Percentiles rank a stretch among this genome's conserved stretches.
phyloP scores from a whole-genome alignment of 2,329 filamentous ascomycete genomes.

The Truncatella angustata region DNA sequence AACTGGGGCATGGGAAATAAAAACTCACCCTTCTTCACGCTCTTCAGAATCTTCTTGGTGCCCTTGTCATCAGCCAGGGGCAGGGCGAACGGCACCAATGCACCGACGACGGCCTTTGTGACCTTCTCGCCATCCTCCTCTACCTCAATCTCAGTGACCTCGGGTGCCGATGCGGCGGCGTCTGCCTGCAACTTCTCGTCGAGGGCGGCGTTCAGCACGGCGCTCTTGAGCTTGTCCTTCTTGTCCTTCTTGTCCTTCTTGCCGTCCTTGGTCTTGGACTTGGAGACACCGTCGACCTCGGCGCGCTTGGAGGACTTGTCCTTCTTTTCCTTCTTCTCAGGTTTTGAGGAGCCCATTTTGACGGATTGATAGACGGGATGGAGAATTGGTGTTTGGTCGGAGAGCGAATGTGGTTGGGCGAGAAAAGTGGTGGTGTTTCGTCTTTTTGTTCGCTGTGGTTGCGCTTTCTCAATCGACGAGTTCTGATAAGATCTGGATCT shows the following conservation, averaged over 20 bases:
- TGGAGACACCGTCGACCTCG: conserved; percentile 52
- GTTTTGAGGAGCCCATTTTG: conserved; percentile 31
- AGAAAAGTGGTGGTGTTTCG: no score
- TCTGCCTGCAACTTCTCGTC: conserved; percentile 64
- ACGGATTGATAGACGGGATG: no score
- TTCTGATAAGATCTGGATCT: conserved; percentile 1
- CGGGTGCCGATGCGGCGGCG: conserved; percentile 38
- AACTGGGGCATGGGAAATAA: background rate
- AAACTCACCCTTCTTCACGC: conserved; percentile 53
- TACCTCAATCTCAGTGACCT: conserved; percentile 42
- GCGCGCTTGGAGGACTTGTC: conserved; percentile 54
- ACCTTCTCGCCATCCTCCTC: conserved; percentile 41
- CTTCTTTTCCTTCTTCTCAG: conserved; percentile 49
- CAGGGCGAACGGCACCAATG: conserved; percentile 79
- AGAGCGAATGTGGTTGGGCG: no score
- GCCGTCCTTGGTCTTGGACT: conserved; percentile 52
- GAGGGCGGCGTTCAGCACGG: conserved; percentile 54
- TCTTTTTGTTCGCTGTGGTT: background rate
- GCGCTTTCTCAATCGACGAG: background rate
- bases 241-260: conserved; percentile 66
- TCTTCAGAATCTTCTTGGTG: conserved; percentile 60
- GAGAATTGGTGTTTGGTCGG: background rate
- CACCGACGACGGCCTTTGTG: conserved; percentile 47
- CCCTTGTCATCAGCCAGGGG: conserved; percentile 79
- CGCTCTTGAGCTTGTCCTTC: conserved; percentile 68